Conservation (phyloP, 345 rosid genomes). For the Erysimum cheiranthoides region DNA sequence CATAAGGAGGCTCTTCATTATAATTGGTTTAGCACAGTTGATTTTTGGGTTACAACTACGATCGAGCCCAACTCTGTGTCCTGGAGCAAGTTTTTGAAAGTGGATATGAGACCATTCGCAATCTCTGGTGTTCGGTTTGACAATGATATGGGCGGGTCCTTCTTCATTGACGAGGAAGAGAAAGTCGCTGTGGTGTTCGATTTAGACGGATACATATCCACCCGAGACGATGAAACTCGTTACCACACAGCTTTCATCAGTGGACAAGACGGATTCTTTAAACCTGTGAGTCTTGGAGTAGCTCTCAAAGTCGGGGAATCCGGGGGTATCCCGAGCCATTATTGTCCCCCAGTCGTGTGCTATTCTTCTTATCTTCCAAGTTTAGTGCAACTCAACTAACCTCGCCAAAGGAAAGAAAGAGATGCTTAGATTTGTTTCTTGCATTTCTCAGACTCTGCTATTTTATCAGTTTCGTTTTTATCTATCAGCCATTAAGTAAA, state of each 20-base stretch:
- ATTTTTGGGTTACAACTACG: background rate
- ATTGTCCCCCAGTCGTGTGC: background rate
- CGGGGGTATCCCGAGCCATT: background rate
- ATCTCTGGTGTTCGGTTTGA: background rate
- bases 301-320: background rate
- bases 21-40: background rate
- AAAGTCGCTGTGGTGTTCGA: background rate
- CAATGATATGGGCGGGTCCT: background rate
- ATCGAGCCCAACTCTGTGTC: slow-evolving; percentile 6
- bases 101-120: background rate
- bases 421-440: background rate
- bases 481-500: no score
- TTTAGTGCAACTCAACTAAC: background rate
- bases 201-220: background rate
- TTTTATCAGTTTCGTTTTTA: background rate
- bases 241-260: background rate
- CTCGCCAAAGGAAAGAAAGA: background rate
- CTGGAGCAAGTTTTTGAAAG: slow-evolving; percentile 5
- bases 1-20: background rate
- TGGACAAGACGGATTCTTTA: background rate
- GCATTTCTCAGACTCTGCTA: no score
- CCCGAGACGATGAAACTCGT: background rate
- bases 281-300: background rate
- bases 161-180: background rate
- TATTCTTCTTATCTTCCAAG: background rate